Conservation (phyloP, 805 yeast genomes). For the Candida palmyrensis region DNA sequence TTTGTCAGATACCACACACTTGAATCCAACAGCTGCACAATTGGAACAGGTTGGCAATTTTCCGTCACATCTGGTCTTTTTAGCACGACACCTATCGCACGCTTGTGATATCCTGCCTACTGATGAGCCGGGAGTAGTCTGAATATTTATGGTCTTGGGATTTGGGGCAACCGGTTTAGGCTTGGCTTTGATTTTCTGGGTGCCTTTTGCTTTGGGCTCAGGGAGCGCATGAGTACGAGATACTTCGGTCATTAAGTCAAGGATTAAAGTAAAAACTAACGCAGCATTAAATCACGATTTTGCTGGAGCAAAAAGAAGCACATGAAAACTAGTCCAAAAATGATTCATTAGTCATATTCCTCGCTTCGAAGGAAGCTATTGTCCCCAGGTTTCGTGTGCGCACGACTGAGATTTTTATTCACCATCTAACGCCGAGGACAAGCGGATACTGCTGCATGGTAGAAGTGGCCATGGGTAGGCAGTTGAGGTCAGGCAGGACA, state of each 20-base stretch:
- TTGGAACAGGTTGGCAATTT: constrained; percentile 66
- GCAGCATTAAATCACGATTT: no score
- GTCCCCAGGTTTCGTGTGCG: background rate
- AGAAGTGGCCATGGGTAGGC: background rate
- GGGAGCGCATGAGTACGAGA: no score
- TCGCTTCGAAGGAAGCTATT: background rate
- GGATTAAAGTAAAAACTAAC: no score
- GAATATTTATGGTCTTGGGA: constrained; percentile 47
- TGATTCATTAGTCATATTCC: no score
- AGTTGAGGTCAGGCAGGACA: background rate
- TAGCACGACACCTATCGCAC: constrained; percentile 83
- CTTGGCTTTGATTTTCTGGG: background rate
- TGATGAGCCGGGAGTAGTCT: constrained; percentile 65
- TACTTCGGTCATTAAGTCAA: no score
- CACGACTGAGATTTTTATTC: no score
- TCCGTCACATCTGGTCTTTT: constrained; percentile 77
- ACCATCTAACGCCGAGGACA: no score
- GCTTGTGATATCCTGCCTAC: constrained; percentile 81
- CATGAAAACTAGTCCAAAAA: no score
- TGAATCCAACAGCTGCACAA: constrained; percentile 80
- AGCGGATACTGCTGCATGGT: background rate
- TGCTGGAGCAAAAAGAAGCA: no score
- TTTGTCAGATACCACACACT: constrained; percentile 83
- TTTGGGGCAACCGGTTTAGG: constrained; percentile 11
- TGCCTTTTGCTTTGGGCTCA: no score